Percentiles rank a stretch among this genome's conserved stretches.
Evolutionary conservation across 805 yeast species (phyloP).

Genomic region (Wickerhamomyces xylosicus): DNA sequence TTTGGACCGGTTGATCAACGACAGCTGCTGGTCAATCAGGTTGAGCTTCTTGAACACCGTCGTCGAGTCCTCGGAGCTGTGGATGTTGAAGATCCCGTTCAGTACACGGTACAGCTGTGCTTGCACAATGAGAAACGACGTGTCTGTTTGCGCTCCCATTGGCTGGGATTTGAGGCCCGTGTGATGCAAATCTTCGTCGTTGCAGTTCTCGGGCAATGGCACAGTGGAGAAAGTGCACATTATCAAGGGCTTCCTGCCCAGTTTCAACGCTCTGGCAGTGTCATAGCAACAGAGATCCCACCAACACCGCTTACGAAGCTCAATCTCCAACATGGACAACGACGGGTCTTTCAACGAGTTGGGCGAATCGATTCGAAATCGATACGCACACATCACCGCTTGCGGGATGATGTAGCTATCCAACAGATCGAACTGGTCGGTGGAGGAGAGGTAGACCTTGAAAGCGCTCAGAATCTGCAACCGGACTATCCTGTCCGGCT

Average conservation of each 20-base stretch:
- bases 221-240: conserved; percentile 5
- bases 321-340: neutral
- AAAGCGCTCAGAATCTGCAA: conserved; percentile 1
- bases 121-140: neutral
- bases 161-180: neutral
- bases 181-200: neutral
- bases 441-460: conserved; percentile 2
- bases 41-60: conserved; percentile 1
- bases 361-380: conserved; percentile 3
- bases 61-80: conserved; percentile 1
- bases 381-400: conserved; percentile 5
- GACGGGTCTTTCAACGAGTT: neutral
- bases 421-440: conserved; percentile 2
- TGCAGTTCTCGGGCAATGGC: conserved; percentile 3
- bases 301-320: conserved; percentile 5
- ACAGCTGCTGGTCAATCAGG: conserved; percentile 2
- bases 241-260: conserved; percentile 4
- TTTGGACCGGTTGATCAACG: neutral
- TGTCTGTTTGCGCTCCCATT: neutral
- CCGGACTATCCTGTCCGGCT: conserved; percentile 1
- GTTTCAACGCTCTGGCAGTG: conserved; percentile 5
- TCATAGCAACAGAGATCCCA: conserved; percentile 9
- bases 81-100: conserved; percentile 1
- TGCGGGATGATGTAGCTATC: conserved; percentile 4
- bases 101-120: conserved; percentile 3